Evolutionary conservation across 768 basidiomycete genomes (phyloP), one percentile per base, ranked within the genome.

Genomic region (Tricholomella constricta): DNA sequence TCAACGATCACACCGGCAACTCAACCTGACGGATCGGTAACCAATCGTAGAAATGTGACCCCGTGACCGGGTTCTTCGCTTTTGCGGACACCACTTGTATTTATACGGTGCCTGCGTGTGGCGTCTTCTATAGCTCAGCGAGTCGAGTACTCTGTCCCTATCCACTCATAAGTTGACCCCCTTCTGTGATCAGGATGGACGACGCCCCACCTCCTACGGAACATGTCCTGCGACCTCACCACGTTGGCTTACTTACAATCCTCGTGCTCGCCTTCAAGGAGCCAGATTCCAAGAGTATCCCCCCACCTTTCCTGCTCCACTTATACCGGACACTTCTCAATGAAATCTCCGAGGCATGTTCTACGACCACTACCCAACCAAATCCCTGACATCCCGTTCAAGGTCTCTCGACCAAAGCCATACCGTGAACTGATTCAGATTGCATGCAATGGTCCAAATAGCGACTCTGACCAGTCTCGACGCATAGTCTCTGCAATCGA

Each of bases 141-240:
- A 32, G 9, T 14, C 14, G 31, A 10, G 31, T n/a, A 14, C 31
- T 32, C 9, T 32, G 31, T 10, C 14, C 31, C 6, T 29, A 29
- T 29, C 14, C 31, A 11, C 4, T 32, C 31, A 32, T 32, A 32
- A 32, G 31, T n/a, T n/a, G n/a, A n/a, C n/a, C n/a, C n/a, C n/a
- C n/a, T n/a, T n/a, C n/a, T 19, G n/a, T 37, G 19, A 48, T 44
- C 32, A 48, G 35, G 61, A 78, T 69, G 76, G 78, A 69, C 45
- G 79, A 81, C 29, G 73, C 76, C 19, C 82, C 81, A 48, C 83
- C 85, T 7, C 84, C 86, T 1, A 78, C 80, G 6, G 80, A 83
- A 46, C 86, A 89, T 68, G 75, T 83, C 51, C 76, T 93, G 25
- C 78, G 84, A 49, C 89, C 91, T 1, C 91, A 93, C 61, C 91